Evolutionary conservation across 2,329 filamentous ascomycete species (phyloP).

Genomic region (Fusarium sp.): DNA sequence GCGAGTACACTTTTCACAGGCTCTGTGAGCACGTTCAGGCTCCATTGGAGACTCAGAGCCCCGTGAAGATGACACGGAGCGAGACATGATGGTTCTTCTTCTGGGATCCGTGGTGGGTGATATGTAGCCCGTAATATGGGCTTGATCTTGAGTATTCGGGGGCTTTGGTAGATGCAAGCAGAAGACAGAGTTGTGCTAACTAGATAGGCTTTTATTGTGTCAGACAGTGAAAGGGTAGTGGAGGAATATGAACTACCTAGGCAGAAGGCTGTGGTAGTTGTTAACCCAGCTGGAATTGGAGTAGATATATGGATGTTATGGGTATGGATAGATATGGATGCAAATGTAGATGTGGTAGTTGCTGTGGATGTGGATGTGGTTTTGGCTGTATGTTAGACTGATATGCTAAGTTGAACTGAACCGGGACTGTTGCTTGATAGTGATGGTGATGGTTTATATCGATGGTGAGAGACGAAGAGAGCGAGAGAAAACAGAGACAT

Average conservation of each 20-base stretch:
- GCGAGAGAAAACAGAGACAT: slow-evolving; percentile 25
- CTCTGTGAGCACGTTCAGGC: slow-evolving; percentile 53
- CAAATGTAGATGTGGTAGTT: slow-evolving; percentile 1
- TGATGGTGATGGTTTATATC: slow-evolving; percentile 16
- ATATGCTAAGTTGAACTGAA: not conserved
- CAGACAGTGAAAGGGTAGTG: slow-evolving; percentile 20
- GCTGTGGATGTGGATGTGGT: not conserved
- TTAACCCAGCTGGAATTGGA: slow-evolving; percentile 2
- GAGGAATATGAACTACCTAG: slow-evolving; percentile 22
- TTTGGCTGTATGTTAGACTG: not conserved
- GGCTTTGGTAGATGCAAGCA: slow-evolving; percentile 26
- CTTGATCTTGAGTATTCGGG: slow-evolving; percentile 3
- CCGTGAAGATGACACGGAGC: slow-evolving; percentile 47
- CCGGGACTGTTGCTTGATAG: slow-evolving; percentile 7
- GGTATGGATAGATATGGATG: slow-evolving; percentile 1
- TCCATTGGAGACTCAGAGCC: slow-evolving; percentile 52
- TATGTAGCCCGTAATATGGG: slow-evolving; percentile 29
- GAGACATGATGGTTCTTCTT: slow-evolving; percentile 44
- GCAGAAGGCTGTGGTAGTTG: not conserved
- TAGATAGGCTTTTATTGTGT: slow-evolving; percentile 34
- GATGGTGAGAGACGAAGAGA: slow-evolving; percentile 5
- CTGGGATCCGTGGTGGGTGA: slow-evolving; percentile 39
- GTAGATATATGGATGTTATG: not conserved
- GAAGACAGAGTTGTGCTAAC: slow-evolving; percentile 8
- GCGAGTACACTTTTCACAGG: slow-evolving; percentile 56